Evolutionary conservation across 192 early-diverging fungal species (phyloP).

Genomic region (Helicostylum pulchrum): DNA sequence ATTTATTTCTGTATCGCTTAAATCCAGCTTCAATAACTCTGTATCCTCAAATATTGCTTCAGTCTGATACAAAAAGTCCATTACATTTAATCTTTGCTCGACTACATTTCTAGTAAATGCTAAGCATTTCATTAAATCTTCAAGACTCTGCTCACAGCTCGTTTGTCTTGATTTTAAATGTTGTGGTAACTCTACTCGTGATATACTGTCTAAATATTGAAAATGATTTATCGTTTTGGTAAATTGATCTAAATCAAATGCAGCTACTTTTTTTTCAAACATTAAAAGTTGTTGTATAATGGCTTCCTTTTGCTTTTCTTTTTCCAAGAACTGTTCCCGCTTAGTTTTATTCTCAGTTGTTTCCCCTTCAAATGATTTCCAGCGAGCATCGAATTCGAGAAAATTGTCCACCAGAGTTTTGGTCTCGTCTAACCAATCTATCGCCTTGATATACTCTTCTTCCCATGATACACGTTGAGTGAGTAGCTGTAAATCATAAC

Average conservation of each 20-base stretch:
- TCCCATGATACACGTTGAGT: constrained; percentile 40
- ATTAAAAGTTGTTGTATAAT: constrained; percentile 21
- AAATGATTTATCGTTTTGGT: constrained; percentile 23
- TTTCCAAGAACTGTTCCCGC: background rate
- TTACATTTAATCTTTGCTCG: constrained; percentile 33
- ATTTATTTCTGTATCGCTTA: background rate
- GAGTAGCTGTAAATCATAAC: constrained; percentile 27
- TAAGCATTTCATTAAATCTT: constrained; percentile 25
- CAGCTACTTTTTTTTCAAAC: constrained; percentile 26
- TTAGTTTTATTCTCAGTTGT: background rate
- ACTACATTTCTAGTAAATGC: constrained; percentile 35
- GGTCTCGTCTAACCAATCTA: constrained; percentile 19
- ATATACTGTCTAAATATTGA: constrained; percentile 36
- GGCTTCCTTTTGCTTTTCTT: constrained; percentile 10
- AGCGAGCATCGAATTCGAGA: constrained; percentile 21
- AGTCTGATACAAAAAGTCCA: constrained; percentile 33
- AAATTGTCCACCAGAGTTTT: constrained; percentile 26
- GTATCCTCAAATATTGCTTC: constrained; percentile 5
- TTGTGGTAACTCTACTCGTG: constrained; percentile 18
- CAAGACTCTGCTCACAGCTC: constrained; percentile 24
- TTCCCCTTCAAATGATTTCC: background rate
- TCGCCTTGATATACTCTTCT: constrained; percentile 17
- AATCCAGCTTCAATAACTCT: background rate
- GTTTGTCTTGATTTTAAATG: constrained; percentile 35
- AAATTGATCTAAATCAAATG: constrained; percentile 31